Evolutionary conservation across 345 rosid species (phyloP).

Genomic region (Iberis pinnata): DNA sequence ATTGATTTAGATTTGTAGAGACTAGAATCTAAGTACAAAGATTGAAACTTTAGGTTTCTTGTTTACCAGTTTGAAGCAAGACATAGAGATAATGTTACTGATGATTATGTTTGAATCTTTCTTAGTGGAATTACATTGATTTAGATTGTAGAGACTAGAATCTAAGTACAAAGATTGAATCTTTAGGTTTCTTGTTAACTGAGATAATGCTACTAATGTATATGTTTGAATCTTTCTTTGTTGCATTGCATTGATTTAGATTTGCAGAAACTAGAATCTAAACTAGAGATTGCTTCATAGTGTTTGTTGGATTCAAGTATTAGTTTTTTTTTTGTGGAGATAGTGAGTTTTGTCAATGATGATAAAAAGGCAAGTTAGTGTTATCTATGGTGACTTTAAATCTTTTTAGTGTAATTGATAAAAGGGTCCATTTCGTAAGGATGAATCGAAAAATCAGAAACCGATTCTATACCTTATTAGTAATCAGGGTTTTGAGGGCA

Average conservation of each 20-base stretch:
- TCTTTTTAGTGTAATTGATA: too few species aligned
- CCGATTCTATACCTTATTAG: too few species aligned
- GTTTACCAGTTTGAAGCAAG: neutral
- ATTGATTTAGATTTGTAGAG: neutral
- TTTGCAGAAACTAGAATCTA: neutral
- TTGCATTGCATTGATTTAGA: neutral
- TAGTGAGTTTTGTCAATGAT: too few species aligned
- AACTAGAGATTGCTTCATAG: neutral
- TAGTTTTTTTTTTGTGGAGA: too few species aligned
- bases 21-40: too few species aligned
- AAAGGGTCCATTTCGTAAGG: too few species aligned
- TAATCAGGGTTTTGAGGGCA: too few species aligned
- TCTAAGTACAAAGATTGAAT: too few species aligned
- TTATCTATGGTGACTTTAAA: too few species aligned
- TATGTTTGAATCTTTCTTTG: neutral
- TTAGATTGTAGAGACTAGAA: neutral
- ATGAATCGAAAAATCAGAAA: too few species aligned
- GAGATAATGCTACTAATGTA: neutral
- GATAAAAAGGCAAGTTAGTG: too few species aligned
- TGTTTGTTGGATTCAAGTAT: neutral
- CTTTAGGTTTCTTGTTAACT: constrained; percentile 3
- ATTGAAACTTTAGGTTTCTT: constrained; percentile 1
- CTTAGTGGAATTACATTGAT: neutral
- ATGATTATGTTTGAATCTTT: neutral
- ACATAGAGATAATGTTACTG: neutral